Conservation (phyloP, 2,329 filamentous ascomycete species). For the Fulvia fulva region DNA sequence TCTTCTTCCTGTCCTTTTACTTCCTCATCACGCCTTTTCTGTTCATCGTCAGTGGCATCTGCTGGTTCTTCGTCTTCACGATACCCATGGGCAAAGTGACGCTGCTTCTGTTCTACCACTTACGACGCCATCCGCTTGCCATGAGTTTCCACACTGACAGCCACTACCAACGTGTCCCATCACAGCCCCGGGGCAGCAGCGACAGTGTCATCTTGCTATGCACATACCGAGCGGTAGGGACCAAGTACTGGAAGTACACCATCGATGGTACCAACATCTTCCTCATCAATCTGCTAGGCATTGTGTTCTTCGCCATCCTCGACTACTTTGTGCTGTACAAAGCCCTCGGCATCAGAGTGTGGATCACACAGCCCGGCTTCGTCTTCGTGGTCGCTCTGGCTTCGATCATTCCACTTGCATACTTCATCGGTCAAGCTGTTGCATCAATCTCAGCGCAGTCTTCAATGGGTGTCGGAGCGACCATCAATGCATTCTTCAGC, state of each 20-base stretch:
- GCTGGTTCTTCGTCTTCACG: slow-evolving; percentile 95
- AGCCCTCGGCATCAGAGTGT: slow-evolving; percentile 63
- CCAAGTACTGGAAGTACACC: slow-evolving; percentile 99
- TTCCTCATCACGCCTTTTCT: slow-evolving; percentile 82
- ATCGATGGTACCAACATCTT: slow-evolving; percentile 98
- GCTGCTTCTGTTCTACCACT: slow-evolving; percentile 81
- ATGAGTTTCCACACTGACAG: slow-evolving; percentile 88
- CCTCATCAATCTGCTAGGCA: slow-evolving; percentile 89
- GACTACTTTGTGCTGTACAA: slow-evolving; percentile 80
- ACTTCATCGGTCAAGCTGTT: slow-evolving; percentile 97
- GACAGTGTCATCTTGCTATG: slow-evolving; percentile 75
- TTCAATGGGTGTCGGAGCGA: slow-evolving; percentile 95
- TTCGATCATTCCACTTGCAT: slow-evolving; percentile 93
- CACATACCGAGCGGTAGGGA: slow-evolving; percentile 91
- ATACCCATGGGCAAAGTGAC: slow-evolving; percentile 98
- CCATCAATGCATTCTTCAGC: slow-evolving; percentile 97
- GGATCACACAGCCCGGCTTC: slow-evolving; percentile 77
- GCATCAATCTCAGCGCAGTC: slow-evolving; percentile 98
- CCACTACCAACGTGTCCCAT: slow-evolving; percentile 62
- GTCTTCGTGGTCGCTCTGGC: slow-evolving; percentile 79
- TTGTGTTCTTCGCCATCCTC: slow-evolving; percentile 91
- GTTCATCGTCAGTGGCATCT: slow-evolving; percentile 79
- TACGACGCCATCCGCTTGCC: slow-evolving; percentile 86
- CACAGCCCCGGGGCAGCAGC: slow-evolving; percentile 53
- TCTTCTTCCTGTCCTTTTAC: slow-evolving; percentile 97